Percentiles rank a stretch among this genome's conserved stretches.
Conservation (phyloP, 2,329 filamentous ascomycete genomes). For the Davidsoniella neocaledoniae region DNA sequence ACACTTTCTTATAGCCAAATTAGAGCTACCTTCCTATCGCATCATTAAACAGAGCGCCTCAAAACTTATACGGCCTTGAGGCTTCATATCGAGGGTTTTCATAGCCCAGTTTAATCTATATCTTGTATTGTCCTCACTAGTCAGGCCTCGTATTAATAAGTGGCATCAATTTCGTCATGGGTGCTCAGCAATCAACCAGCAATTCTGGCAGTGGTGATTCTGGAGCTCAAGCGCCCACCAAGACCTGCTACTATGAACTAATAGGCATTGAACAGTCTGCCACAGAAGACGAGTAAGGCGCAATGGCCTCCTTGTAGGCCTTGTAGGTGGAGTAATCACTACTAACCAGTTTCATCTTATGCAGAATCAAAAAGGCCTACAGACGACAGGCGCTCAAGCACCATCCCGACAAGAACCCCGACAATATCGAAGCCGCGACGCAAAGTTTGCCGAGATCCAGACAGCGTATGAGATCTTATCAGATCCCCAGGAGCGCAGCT, state of each 20-base stretch:
- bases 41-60: no score
- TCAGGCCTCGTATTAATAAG: no score
- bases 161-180: conserved; percentile 23
- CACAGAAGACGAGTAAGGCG: conserved; percentile 59
- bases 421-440: conserved; percentile 70
- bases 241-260: conserved; percentile 75
- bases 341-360: background rate
- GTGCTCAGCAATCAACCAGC: conserved; percentile 37
- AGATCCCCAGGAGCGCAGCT: conserved; percentile 85
- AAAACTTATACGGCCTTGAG: no score
- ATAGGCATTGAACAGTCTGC: conserved; percentile 57
- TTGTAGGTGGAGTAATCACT: background rate
- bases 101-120: no score
- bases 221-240: conserved; percentile 26
- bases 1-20: no score
- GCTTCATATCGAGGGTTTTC: no score
- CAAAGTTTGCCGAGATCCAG: conserved; percentile 78
- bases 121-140: no score
- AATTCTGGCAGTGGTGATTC: conserved; percentile 17
- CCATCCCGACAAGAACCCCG: conserved; percentile 86
- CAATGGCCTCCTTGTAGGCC: no score
- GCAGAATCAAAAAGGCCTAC: conserved; percentile 83
- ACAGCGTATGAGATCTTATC: conserved; percentile 91
- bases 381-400: conserved; percentile 78
- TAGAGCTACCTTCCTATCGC: no score